Conservation (phyloP, 257 asterid species). For the Eucommia ulmoides region DNA sequence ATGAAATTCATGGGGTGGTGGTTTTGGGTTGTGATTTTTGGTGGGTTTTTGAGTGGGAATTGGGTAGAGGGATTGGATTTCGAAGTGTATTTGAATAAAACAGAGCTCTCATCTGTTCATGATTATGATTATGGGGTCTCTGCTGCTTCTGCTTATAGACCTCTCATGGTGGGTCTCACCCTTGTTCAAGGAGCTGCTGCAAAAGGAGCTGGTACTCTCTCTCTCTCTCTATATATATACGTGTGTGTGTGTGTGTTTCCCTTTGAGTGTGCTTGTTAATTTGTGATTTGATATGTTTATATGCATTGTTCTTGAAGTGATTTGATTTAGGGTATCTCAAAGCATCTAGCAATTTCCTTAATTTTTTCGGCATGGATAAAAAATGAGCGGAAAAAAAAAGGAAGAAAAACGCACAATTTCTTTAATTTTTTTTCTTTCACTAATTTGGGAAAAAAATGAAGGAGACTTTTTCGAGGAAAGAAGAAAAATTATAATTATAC, state of each 20-base stretch:
- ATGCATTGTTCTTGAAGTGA: background rate
- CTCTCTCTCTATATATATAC: constrained; percentile 9
- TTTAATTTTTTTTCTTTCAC: background rate
- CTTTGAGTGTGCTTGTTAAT: constrained; percentile 8
- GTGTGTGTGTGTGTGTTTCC: constrained; percentile 4
- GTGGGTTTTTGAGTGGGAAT: constrained; percentile 18
- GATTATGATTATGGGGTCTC: constrained; percentile 44
- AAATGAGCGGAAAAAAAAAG: too few relatives aligned
- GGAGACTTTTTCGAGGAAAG: background rate
- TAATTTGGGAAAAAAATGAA: background rate
- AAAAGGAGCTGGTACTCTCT: constrained; percentile 60
- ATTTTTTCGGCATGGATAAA: background rate
- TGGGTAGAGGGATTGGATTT: constrained; percentile 40
- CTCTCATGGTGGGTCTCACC: constrained; percentile 70
- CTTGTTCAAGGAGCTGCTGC: constrained; percentile 77
- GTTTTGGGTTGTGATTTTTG: constrained; percentile 30
- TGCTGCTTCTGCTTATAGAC: constrained; percentile 29
- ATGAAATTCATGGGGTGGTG: constrained; percentile 27
- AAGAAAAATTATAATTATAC: too few relatives aligned
- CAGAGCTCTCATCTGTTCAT: constrained; percentile 28
- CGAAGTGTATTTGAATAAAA: constrained; percentile 37
- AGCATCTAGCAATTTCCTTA: background rate
- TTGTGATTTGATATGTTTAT: background rate
- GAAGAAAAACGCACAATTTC: background rate
- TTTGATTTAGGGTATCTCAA: background rate